Evolutionary conservation across 2,329 filamentous ascomycete species (phyloP).

Genomic region (Hypoxylon sp.): DNA sequence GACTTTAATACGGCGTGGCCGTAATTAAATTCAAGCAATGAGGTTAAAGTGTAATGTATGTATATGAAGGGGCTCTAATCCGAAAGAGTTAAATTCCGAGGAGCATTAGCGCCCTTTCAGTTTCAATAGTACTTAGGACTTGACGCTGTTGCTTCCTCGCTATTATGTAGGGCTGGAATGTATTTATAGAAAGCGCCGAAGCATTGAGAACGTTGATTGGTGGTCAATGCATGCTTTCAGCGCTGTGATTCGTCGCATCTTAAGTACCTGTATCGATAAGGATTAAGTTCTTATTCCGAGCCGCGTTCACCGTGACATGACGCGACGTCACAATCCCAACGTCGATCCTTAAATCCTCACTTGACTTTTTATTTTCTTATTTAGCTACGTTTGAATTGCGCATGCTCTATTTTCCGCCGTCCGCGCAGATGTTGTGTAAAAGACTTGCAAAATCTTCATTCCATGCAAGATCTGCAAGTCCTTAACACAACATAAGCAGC

Average conservation of each 20-base stretch:
- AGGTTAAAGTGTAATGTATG: neutral
- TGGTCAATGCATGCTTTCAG: constrained; percentile 6
- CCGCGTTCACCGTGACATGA: constrained; percentile 38
- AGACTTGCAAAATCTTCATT: neutral
- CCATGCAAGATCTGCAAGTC: constrained; percentile 10
- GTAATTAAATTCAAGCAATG: neutral
- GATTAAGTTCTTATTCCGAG: constrained; percentile 21
- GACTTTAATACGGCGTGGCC: neutral
- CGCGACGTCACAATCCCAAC: constrained; percentile 45
- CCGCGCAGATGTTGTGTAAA: constrained; percentile 16
- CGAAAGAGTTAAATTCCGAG: neutral
- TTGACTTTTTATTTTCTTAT: constrained; percentile 12
- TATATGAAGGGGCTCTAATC: neutral
- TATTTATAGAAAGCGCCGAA: constrained; percentile 13
- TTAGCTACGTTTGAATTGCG: constrained; percentile 8
- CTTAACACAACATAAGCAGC: constrained; percentile 10
- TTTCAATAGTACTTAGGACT: neutral
- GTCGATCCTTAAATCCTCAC: constrained; percentile 23
- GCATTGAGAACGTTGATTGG: constrained; percentile 30
- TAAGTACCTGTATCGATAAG: constrained; percentile 35
- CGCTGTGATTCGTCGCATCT: constrained; percentile 19
- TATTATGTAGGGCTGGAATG: neutral
- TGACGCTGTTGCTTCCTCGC: neutral
- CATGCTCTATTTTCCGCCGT: constrained; percentile 8
- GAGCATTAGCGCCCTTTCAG: neutral